Evolutionary conservation across 2,329 filamentous ascomycete genomes (phyloP), one percentile per base, ranked within the genome.

Genomic region (Trichoderma sp.): DNA sequence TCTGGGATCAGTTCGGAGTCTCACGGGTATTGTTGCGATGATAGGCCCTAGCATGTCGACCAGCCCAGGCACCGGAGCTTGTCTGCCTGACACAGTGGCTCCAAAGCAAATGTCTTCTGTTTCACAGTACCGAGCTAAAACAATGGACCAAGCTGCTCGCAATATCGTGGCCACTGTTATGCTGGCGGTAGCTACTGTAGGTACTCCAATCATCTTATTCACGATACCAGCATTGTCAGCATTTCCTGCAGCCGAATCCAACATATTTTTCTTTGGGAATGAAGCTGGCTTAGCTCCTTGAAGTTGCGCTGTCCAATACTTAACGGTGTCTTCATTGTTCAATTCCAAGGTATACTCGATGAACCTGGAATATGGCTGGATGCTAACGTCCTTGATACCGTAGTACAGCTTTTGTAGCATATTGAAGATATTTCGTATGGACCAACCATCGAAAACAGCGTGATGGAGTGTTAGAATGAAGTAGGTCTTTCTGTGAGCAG

Each of bases 401-500:
- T 50, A 13, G 13, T 70, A 70, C 5, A 65, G 2, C 8, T 3
- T 64, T 36, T 70, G 68, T 17, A 70, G 58, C 9, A 57, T 53
- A 5, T 59, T 50, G 9, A 71, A 26, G 5, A 67, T 47, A 39
- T 30, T 68, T 20, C 43, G 28, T 20, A 55, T 11, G 7, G 34
- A 68, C 69, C 69, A 71, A 9, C 69, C 69, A 50, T 71, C 69
- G 28, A 71, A 71, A 9, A 71, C 28, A 13, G 69, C 62, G 58
- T 71, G 69, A 26, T 71, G 69, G 20, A 61, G 30, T 5, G 39
- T 67, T 13, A 67, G 26, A 15, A 67, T 26, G 20, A 71, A 71
- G 34, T 59, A 68, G 13, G n/a, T 26, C 8, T 61, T 50, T 36
- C 23, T 7, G 28, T 20, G 8, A n/a, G 2, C 12, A 6, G 47